Percentiles rank a stretch among this genome's conserved stretches.
Evolutionary conservation across 257 asterid species (phyloP).

Genomic region (Marsdenia floribunda): DNA sequence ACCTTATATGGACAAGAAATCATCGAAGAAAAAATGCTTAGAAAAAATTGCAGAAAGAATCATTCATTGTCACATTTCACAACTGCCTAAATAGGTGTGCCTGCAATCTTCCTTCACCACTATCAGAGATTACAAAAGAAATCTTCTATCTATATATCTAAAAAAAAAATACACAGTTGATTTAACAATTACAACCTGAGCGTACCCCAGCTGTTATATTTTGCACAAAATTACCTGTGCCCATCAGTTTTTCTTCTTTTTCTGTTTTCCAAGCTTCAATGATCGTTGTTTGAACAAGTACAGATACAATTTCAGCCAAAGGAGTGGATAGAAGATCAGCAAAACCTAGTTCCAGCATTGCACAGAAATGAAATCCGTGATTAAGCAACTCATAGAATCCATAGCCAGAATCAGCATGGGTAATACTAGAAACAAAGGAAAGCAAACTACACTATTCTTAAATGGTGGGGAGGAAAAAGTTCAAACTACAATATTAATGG

Average conservation of each 20-base stretch:
- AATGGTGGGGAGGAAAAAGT: neutral
- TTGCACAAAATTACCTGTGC: neutral
- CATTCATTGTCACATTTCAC: too few relatives aligned
- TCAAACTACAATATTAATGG: neutral
- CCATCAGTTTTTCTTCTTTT: constrained; percentile 41
- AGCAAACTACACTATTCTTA: neutral
- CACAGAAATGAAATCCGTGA: neutral
- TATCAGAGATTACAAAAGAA: neutral
- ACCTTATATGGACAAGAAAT: too few relatives aligned
- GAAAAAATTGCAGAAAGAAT: too few relatives aligned
- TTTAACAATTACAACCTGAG: neutral
- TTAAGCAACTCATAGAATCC: neutral
- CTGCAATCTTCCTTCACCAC: neutral
- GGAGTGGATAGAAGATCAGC: constrained; percentile 67
- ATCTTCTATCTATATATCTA: neutral
- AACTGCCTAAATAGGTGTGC: neutral
- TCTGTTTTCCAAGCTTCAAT: constrained; percentile 66
- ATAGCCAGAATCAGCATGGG: neutral
- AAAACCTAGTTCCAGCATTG: constrained; percentile 40
- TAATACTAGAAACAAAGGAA: neutral
- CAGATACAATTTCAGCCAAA: constrained; percentile 90
- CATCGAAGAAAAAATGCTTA: too few relatives aligned
- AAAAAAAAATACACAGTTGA: neutral
- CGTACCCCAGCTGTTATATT: neutral
- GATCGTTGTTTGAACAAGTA: constrained; percentile 84